Percentiles rank a stretch among this genome's conserved stretches.
Evolutionary conservation across 176 grass and related monocot species (phyloP).

Genomic region (Oryza brachyantha): DNA sequence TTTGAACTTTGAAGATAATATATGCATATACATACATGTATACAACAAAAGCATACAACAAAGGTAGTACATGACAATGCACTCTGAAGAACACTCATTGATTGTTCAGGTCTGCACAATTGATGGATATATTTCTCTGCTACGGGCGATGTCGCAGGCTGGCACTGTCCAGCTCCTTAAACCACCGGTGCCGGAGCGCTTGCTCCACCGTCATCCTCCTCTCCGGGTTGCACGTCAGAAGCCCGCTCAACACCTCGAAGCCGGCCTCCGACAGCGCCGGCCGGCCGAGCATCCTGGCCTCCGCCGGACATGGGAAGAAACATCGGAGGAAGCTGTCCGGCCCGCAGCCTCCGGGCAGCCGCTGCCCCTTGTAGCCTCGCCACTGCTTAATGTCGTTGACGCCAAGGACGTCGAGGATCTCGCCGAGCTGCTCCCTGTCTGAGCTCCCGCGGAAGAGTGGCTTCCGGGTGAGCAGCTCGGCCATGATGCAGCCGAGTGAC

Average conservation of each 20-base stretch:
- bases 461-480: conserved; percentile 24
- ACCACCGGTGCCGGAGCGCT: conserved; percentile 31
- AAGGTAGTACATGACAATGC: no score
- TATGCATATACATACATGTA: no score
- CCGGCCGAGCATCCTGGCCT: neutral
- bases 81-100: no score
- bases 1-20: no score
- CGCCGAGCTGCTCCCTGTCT: conserved; percentile 31
- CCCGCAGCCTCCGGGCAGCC: neutral
- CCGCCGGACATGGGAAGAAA: neutral
- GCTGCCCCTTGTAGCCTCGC: neutral
- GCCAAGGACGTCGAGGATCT: conserved; percentile 5
- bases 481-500: conserved; percentile 42
- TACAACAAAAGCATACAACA: no score
- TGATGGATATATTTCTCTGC: no score
- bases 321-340: neutral
- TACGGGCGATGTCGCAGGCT: no score
- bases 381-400: neutral
- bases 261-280: conserved; percentile 26
- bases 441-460: neutral
- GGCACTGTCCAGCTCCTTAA: neutral
- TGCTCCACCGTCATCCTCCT: conserved; percentile 17
- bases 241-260: conserved; percentile 22
- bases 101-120: no score
- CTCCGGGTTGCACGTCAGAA: conserved; percentile 33